Evolutionary conservation across 768 basidiomycete genomes (phyloP).

Genomic region (Pisolithus orientalis): DNA sequence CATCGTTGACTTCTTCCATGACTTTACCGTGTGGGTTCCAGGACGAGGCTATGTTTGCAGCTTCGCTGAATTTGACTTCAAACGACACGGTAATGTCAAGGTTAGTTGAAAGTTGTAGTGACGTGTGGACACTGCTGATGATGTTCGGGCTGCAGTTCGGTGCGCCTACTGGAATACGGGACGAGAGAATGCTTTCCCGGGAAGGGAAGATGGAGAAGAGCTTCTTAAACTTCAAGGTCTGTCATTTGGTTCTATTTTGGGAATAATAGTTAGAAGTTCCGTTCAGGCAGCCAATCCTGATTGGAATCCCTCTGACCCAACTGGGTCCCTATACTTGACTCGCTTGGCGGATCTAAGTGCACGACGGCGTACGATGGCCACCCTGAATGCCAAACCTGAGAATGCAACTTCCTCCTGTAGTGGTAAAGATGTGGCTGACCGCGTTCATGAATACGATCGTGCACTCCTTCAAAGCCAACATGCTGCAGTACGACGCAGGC

Average conservation of each 20-base stretch:
- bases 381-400: conserved; percentile 24
- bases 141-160: conserved; percentile 52
- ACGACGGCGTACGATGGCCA: conserved; percentile 29
- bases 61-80: conserved; percentile 98
- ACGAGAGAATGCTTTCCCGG: conserved; percentile 75
- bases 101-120: conserved; percentile 30
- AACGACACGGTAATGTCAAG: conserved; percentile 89
- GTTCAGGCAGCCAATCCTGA: conserved; percentile 84
- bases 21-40: conserved; percentile 95
- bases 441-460: conserved; percentile 69
- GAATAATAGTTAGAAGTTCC: conserved; percentile 1
- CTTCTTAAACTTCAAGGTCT: conserved; percentile 86
- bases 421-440: conserved; percentile 36
- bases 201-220: conserved; percentile 99
- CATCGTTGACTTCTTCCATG: conserved; percentile 96
- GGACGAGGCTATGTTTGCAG: conserved; percentile 96
- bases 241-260: not conserved
- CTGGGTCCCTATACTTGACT: conserved; percentile 84
- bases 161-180: conserved; percentile 63
- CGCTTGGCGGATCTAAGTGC: conserved; percentile 70
- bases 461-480: conserved; percentile 66
- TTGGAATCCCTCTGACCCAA: conserved; percentile 89
- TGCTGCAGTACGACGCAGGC: conserved; percentile 40
- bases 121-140: not conserved
- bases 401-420: conserved; percentile 24